These are phyloP conservation scores for Malbranchea zuffiana DNA, from an alignment of 2,329 filamentous ascomycete species.

Conservation along the genomic window DNA sequence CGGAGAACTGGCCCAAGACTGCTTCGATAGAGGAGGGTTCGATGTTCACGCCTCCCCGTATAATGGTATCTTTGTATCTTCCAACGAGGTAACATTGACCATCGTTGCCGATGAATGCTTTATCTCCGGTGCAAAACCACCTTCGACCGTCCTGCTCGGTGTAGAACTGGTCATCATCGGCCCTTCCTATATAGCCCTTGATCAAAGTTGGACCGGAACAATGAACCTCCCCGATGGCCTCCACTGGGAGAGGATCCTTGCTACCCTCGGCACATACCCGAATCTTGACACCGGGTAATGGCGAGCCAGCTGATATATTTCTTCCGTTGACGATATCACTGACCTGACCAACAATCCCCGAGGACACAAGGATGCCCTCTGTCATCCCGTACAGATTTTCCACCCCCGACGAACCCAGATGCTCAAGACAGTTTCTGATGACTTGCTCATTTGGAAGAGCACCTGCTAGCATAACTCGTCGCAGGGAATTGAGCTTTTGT, in stretches of 20 bases:
- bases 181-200: constrained; percentile 26
- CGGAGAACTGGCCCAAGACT: not conserved
- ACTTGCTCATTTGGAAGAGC: too few relatives aligned
- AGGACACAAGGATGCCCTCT: too few relatives aligned
- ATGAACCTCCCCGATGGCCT: constrained; percentile 34
- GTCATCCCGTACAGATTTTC: too few relatives aligned
- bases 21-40: constrained; percentile 31
- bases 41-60: constrained; percentile 38
- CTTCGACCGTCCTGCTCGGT: constrained; percentile 21
- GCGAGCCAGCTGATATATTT: too few relatives aligned
- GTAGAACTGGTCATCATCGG: constrained; percentile 27
- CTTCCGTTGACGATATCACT: too few relatives aligned
- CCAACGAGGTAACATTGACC: constrained; percentile 33
- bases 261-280: constrained; percentile 29
- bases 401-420: too few relatives aligned
- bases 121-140: constrained; percentile 37
- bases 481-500: too few relatives aligned
- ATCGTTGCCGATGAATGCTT: constrained; percentile 30
- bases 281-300: constrained; percentile 32
- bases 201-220: constrained; percentile 31
- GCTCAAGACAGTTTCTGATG: too few relatives aligned
- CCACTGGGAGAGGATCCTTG: constrained; percentile 21
- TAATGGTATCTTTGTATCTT: constrained; percentile 39
- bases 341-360: too few relatives aligned
- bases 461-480: too few relatives aligned